A percentile compares a stretch with the other conserved stretches of the same genome.
Evolutionary conservation across 768 basidiomycete genomes (phyloP).

Genomic region (Strobilomyces echinocephalus): DNA sequence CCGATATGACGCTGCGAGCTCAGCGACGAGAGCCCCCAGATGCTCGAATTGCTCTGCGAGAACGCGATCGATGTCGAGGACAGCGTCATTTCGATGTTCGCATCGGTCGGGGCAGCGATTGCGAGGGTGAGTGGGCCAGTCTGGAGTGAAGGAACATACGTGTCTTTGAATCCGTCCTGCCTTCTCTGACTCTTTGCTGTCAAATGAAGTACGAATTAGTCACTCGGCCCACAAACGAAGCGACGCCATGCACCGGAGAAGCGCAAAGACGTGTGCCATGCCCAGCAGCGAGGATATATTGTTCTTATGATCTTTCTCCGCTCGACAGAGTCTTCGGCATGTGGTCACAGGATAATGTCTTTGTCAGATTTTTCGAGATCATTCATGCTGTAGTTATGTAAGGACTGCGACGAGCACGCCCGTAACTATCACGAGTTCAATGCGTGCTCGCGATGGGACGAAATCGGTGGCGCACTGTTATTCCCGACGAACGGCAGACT

Average conservation of each 20-base stretch:
- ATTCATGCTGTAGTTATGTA: constrained; percentile 92
- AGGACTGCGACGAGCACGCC: constrained; percentile 98
- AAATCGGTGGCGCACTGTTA: constrained; percentile 60
- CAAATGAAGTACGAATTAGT: neutral
- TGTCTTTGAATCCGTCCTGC: constrained; percentile 93
- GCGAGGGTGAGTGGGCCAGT: constrained; percentile 7
- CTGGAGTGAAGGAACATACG: constrained; percentile 53
- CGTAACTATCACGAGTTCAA: constrained; percentile 61
- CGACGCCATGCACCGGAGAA: constrained; percentile 75
- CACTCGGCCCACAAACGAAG: neutral
- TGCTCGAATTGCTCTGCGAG: constrained; percentile 18
- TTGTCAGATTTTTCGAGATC: constrained; percentile 82
- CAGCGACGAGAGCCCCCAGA: constrained; percentile 17
- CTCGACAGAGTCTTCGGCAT: constrained; percentile 53
- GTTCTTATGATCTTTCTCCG: constrained; percentile 92
- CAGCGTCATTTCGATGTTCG: constrained; percentile 33
- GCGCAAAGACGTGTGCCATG: constrained; percentile 94
- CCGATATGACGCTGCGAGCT: no score
- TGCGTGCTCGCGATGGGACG: neutral
- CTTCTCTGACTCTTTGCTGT: constrained; percentile 94
- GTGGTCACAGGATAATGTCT: constrained; percentile 35
- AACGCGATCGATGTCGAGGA: constrained; percentile 24
- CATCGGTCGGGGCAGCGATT: constrained; percentile 43
- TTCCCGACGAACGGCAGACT: constrained; percentile 96
- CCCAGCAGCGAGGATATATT: constrained; percentile 97